Evolutionary conservation across 164 flowering plant genomes (phyloP), one percentile per base, ranked within the genome.

Genomic region (Stephania cephalantha): DNA sequence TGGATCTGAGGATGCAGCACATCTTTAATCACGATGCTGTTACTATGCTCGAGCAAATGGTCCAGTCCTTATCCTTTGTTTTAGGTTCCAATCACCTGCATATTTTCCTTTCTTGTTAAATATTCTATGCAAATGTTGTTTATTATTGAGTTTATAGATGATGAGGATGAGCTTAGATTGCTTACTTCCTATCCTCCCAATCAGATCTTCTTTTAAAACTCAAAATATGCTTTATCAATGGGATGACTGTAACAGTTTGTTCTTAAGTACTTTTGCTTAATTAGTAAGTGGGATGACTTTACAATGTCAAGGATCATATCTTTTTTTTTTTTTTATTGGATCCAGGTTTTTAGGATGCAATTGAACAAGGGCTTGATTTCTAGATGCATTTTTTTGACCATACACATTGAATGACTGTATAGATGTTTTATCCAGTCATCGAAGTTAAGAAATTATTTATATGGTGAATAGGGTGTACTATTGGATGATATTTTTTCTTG

Each of bases 1-100:
- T 93, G 98, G 98, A 93, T 80, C 87, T 93, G 70, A 87, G 97
- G 81, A 93, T 95, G 98, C 98, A 93, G 74, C 98, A 95, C 82
- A 89, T 93, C 68, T 95, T 93, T 73, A 83, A 92, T 77, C 78
- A 75, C 64, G 86, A 74, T 73, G 88, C 97, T 69, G 89, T 95
- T 67, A 84, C 79, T 46, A 91, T 95, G 99, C 89, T 93, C 84
- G 99, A 95, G 79, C 99, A 92, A 84, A 95, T 95, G 99, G 99
- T 95, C 25, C 68, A 82, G 85, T 65, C 70, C 80, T 17, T 69
- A 67, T 42, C 30, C 58, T 11, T 6, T 79, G 7, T 12, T 68
- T 29, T 35, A 67, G 42, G 45, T 46, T 35, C 48, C 18, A 69
- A 5, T 30, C 50, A 69, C 45, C 17, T 35, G 45, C 17, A 42